Evolutionary conservation across 106 monocot genomes (phyloP).

Genomic region (Dioscorea alata): DNA sequence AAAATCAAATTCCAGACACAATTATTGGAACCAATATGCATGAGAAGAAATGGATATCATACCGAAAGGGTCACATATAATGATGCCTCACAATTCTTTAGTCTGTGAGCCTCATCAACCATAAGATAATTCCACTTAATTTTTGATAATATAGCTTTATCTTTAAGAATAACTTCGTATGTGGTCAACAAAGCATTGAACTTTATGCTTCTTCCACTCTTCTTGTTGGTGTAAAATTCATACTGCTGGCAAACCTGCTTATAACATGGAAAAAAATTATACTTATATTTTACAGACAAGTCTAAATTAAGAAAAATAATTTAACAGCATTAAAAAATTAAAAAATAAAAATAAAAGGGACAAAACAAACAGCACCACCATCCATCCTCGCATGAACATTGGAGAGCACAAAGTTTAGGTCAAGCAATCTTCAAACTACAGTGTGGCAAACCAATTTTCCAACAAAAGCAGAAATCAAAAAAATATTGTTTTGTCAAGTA

Average conservation of each 20-base stretch:
- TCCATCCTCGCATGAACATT: too few relatives aligned
- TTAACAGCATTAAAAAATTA: not conserved
- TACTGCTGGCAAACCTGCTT: slow-evolving; percentile 83
- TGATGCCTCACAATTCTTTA: slow-evolving; percentile 96
- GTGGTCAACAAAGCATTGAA: slow-evolving; percentile 90
- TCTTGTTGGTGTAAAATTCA: slow-evolving; percentile 81
- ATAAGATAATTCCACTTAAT: slow-evolving; percentile 96
- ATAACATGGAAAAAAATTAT: slow-evolving; percentile 1
- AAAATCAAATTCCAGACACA: too few relatives aligned
- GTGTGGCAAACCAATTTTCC: too few relatives aligned
- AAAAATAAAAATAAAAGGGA: not conserved
- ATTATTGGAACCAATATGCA: not conserved
- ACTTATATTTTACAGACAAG: not conserved
- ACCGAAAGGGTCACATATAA: slow-evolving; percentile 82
- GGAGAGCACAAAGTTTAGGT: too few relatives aligned
- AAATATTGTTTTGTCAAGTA: too few relatives aligned
- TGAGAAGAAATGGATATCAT: slow-evolving; percentile 5
- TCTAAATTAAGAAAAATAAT: not conserved
- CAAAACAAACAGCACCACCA: not conserved
- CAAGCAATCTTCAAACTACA: too few relatives aligned
- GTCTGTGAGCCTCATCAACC: slow-evolving; percentile 98
- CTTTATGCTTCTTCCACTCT: slow-evolving; percentile 63
- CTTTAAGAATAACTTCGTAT: slow-evolving; percentile 97
- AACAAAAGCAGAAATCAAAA: too few relatives aligned
- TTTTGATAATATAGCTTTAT: slow-evolving; percentile 81